Conservation (phyloP, 2,329 filamentous ascomycete genomes). For the Clarireedia sp. region DNA sequence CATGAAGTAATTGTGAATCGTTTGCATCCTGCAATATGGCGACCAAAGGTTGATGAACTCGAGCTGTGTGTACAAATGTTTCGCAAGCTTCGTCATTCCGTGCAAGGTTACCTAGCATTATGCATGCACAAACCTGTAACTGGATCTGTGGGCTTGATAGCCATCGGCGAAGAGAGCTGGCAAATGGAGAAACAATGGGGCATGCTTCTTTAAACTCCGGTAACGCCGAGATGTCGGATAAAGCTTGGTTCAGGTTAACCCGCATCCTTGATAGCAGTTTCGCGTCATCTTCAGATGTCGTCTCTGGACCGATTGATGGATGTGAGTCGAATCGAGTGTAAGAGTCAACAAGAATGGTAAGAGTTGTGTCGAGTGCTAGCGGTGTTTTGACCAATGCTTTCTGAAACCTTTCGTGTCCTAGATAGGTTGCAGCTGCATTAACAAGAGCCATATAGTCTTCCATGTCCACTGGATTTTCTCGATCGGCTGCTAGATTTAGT, state of each 20-base stretch:
- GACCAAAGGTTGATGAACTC: slow-evolving; percentile 39
- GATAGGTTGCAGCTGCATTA: slow-evolving; percentile 47
- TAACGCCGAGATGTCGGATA: slow-evolving; percentile 45
- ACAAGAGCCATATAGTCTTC: slow-evolving; percentile 47
- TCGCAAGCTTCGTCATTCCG: slow-evolving; percentile 48
- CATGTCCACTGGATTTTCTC: slow-evolving; percentile 36
- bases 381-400: slow-evolving; percentile 34
- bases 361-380: slow-evolving; percentile 33
- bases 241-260: slow-evolving; percentile 41
- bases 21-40: slow-evolving; percentile 35
- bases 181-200: slow-evolving; percentile 36
- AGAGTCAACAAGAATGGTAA: slow-evolving; percentile 41
- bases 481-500: slow-evolving; percentile 39
- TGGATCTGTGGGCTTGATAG: slow-evolving; percentile 33
- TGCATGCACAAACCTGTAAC: slow-evolving; percentile 50
- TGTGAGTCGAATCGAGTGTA: slow-evolving; percentile 36
- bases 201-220: slow-evolving; percentile 38
- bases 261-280: slow-evolving; percentile 44
- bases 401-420: slow-evolving; percentile 47
- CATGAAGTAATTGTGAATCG: slow-evolving; percentile 47
- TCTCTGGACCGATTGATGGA: slow-evolving; percentile 17
- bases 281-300: slow-evolving; percentile 34
- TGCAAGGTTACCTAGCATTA: slow-evolving; percentile 54
- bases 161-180: slow-evolving; percentile 41
- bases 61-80: slow-evolving; percentile 40